Evolutionary conservation across 2,329 filamentous ascomycete species (phyloP).

Genomic region (Sclerotinia nivalis): DNA sequence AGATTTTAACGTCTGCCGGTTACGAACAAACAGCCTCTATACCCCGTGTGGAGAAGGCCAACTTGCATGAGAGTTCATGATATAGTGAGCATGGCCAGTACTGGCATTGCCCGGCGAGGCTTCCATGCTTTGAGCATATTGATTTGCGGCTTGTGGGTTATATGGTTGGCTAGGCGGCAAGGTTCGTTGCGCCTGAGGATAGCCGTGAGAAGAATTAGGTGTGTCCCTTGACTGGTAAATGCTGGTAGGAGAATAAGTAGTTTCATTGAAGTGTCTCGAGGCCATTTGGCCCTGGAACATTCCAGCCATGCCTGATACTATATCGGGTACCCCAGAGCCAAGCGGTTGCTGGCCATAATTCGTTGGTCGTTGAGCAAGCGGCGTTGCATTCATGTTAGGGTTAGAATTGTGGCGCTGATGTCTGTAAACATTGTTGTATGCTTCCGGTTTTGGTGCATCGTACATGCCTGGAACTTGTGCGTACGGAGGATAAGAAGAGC

Average conservation of each 20-base stretch:
- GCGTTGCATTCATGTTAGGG: slow-evolving; percentile 30
- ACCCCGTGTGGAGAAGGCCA: slow-evolving; percentile 37
- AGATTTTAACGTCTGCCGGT: too few relatives aligned
- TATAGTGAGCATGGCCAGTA: slow-evolving; percentile 38
- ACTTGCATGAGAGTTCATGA: slow-evolving; percentile 32
- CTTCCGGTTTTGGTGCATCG: slow-evolving; percentile 33
- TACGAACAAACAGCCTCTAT: not conserved
- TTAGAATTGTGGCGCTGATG: slow-evolving; percentile 35
- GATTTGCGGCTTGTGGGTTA: slow-evolving; percentile 1
- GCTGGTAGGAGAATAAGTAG: not conserved
- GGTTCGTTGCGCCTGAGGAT: slow-evolving; percentile 25
- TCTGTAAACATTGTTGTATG: slow-evolving; percentile 30
- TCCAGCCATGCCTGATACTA: slow-evolving; percentile 5
- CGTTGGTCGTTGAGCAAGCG: slow-evolving; percentile 32
- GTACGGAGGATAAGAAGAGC: slow-evolving; percentile 34
- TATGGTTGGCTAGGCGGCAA: slow-evolving; percentile 9
- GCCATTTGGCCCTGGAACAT: slow-evolving; percentile 18
- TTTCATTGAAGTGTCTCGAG: slow-evolving; percentile 6
- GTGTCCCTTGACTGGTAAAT: slow-evolving; percentile 19
- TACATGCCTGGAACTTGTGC: slow-evolving; percentile 33
- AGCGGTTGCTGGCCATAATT: slow-evolving; percentile 28
- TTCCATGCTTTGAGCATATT: slow-evolving; percentile 13
- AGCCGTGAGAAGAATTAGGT: slow-evolving; percentile 28
- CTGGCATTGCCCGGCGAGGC: slow-evolving; percentile 34
- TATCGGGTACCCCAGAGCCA: slow-evolving; percentile 7